These are phyloP conservation scores for Colletotrichum tropicicola DNA, from an alignment of 2,329 filamentous ascomycete species.

Conservation along the genomic window DNA sequence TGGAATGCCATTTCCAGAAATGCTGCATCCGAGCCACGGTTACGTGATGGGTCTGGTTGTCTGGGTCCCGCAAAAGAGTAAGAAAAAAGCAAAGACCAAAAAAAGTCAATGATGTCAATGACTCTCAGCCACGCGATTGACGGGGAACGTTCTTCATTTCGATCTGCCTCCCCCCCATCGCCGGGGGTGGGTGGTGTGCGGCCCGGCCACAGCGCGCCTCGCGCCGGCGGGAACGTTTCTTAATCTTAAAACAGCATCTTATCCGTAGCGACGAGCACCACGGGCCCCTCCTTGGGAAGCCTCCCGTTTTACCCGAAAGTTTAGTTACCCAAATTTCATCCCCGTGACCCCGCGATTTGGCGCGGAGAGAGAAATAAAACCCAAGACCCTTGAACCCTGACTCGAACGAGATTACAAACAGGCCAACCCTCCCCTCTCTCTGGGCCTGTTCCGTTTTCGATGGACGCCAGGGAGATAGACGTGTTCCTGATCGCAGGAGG, in stretches of 20 bases:
- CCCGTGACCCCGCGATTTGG: neutral
- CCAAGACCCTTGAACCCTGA: slow-evolving; percentile 22
- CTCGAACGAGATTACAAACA: too few relatives aligned
- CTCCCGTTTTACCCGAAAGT: neutral
- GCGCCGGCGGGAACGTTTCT: neutral
- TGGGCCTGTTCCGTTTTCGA: too few relatives aligned
- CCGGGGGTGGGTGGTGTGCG: neutral
- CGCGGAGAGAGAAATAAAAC: neutral
- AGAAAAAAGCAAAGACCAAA: neutral
- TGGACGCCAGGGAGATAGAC: too few relatives aligned
- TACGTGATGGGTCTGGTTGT: neutral
- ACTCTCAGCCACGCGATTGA: slow-evolving; percentile 9
- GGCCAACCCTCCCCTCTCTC: too few relatives aligned
- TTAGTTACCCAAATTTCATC: neutral
- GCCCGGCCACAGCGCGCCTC: neutral
- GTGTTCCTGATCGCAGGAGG: too few relatives aligned
- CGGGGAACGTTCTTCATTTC: neutral
- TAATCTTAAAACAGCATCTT: neutral
- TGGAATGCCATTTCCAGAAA: neutral
- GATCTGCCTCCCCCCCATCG: neutral
- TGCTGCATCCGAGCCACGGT: neutral
- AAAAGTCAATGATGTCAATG: slow-evolving; percentile 48
- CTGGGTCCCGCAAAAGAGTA: neutral
- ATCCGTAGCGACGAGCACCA: neutral
- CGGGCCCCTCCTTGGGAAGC: neutral